These are phyloP conservation scores for Saccharum officinarum DNA, from an alignment of 176 grass and related monocot species.

Conservation along the genomic window DNA sequence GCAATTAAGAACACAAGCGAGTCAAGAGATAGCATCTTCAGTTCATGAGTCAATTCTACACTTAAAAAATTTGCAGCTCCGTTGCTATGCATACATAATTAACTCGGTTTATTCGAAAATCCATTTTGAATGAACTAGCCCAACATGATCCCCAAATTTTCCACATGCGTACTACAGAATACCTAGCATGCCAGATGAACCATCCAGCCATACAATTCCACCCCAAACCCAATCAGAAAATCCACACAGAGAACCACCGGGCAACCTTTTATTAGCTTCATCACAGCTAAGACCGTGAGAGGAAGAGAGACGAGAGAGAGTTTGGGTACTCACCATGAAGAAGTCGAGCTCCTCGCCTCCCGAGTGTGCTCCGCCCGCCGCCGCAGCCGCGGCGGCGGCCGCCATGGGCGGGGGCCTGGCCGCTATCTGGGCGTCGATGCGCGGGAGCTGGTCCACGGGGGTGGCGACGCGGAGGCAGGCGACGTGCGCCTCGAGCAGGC, in stretches of 20 bases:
- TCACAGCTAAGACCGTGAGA: too few relatives aligned
- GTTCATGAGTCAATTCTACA: background rate
- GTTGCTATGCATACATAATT: background rate
- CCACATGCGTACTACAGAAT: background rate
- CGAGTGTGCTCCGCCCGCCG: slow-evolving; percentile 31
- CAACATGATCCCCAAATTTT: background rate
- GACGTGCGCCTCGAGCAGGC: slow-evolving; percentile 86
- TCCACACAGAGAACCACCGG: background rate
- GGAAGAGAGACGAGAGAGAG: background rate
- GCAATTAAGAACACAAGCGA: background rate
- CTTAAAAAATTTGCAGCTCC: background rate
- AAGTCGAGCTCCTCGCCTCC: slow-evolving; percentile 90
- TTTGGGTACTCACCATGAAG: slow-evolving; percentile 70
- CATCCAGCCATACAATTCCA: background rate
- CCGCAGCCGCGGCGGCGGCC: slow-evolving; percentile 39
- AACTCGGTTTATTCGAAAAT: background rate
- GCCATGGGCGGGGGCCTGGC: slow-evolving; percentile 57
- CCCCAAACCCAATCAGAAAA: background rate
- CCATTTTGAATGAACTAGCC: background rate
- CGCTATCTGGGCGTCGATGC: slow-evolving; percentile 88
- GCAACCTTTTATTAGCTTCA: background rate
- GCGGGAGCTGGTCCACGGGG: slow-evolving; percentile 91
- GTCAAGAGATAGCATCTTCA: background rate
- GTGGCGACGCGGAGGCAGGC: slow-evolving; percentile 92
- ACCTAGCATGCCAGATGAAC: background rate